Evolutionary conservation across 2,329 filamentous ascomycete genomes (phyloP), one percentile per base, ranked within the genome.

Genomic region (Metarhizium album): DNA sequence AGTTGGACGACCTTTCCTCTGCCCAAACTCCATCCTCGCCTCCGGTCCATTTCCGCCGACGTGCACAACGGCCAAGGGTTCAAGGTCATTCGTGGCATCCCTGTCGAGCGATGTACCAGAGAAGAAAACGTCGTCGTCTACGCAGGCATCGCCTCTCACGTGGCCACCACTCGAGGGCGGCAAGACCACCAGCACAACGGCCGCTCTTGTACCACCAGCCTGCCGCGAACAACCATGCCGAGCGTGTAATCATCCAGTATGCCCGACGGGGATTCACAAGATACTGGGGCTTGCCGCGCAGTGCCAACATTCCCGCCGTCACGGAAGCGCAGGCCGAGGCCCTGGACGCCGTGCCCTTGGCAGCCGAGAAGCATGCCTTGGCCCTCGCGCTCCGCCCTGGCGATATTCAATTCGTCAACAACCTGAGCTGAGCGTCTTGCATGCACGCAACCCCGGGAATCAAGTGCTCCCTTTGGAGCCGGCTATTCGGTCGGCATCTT

Each of bases 51-150:
- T 9, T 80, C 78, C 0, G 58, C 66, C 9, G 77, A 82, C 52
- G 61, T 84, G 1, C 78, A 83, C 59, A 63, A 67, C 27, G 79
- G 80, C 2, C 73, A 75, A 47, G 82, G 82, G 2, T 83, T 84
- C 66, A 77, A 77, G 46, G 78, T 83, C 2, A 60, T 85, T 16
- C 74, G 79, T 2, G 82, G 82, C 5, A 59, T 84, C 1, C 70
- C 72, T 1, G 73, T 80, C 0, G 69, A 74, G 9, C 66, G 67
- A 3, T 73, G 82, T 58, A 70, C 68, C 0, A 71, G 73, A 18
- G 74, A 81, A 53, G 78, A 83, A 2, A 81, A 79, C 52, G 59
- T 80, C 29, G 73, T 76, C 54, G 75, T 83, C 53, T 84, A 82
- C 56, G 70, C 76, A 2, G 82, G 82, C 0, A 62, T 84, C 2